Percentiles rank a stretch among this genome's conserved stretches.
phyloP scores from a whole-genome alignment of 306 rosid genomes.

The Vicia villosa region DNA sequence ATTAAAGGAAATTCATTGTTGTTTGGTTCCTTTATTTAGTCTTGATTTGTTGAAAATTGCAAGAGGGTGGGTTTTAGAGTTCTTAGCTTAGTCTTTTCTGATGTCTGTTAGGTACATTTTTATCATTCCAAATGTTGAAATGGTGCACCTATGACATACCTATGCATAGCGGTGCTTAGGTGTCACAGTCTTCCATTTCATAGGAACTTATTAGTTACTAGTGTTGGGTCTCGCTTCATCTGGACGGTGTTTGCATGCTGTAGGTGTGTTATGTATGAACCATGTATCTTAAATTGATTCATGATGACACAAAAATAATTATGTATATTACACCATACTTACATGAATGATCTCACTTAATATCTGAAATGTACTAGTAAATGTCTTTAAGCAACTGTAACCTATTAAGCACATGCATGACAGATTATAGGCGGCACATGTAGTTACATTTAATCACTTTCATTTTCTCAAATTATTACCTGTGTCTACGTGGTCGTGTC shows the following conservation, averaged over 20 bases:
- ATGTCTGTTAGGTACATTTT: neutral
- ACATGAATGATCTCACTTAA: constrained; percentile 8
- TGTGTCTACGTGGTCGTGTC: too few species aligned
- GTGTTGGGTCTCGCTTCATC: neutral
- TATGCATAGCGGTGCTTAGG: neutral
- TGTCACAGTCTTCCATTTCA: neutral
- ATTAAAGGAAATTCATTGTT: constrained; percentile 11
- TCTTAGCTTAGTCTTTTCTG: neutral
- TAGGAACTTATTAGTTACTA: neutral
- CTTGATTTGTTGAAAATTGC: constrained; percentile 1
- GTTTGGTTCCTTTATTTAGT: constrained; percentile 18
- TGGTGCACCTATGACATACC: neutral
- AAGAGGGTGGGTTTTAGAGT: constrained; percentile 1
- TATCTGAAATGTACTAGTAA: constrained; percentile 12
- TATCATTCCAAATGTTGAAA: constrained; percentile 12
- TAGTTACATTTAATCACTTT: too few species aligned
- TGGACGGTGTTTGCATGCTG: constrained; percentile 2
- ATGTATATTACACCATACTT: neutral
- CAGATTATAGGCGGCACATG: too few species aligned
- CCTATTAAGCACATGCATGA: too few species aligned
- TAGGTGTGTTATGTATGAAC: constrained; percentile 6
- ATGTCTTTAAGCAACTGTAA: constrained; percentile 7
- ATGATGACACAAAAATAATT: constrained; percentile 4
- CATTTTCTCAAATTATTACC: too few species aligned
- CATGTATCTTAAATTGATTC: constrained; percentile 2